These are phyloP conservation scores for Hawksworthiomyces lignivorus DNA, from an alignment of 2,329 filamentous ascomycete genomes.

Conservation along the genomic window DNA sequence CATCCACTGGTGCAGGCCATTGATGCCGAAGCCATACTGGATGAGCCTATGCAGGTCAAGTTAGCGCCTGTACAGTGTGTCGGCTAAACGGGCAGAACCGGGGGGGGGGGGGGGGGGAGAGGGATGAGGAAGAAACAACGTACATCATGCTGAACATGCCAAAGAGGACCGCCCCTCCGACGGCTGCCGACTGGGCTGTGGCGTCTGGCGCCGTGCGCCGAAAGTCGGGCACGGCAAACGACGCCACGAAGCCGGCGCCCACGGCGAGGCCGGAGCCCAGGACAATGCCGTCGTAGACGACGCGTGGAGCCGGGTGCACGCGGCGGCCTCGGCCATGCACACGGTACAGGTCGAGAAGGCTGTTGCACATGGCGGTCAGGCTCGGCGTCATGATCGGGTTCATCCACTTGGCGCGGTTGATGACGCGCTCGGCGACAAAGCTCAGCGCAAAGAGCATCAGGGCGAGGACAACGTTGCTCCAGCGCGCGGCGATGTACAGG, in stretches of 20 bases:
- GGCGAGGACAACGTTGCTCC: background rate
- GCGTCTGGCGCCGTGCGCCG: no score
- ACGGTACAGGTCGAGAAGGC: background rate
- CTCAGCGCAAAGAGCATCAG: background rate
- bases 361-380: background rate
- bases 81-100: no score
- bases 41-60: no score
- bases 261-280: constrained; percentile 1
- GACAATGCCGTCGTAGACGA: constrained; percentile 5
- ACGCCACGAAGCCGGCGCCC: constrained; percentile 3
- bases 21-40: background rate
- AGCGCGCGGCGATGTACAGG: background rate
- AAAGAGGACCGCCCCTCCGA: background rate
- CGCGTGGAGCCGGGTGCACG: background rate
- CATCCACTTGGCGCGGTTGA: background rate
- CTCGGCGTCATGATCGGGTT: constrained; percentile 4
- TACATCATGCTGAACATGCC: constrained; percentile 3
- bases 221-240: no score
- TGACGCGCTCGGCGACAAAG: background rate
- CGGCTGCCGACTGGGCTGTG: background rate
- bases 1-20: background rate
- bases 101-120: no score
- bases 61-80: no score
- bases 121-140: no score
- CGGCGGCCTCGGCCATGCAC: background rate